Conservation (phyloP, 352 stramenopile species). For the Phytopythium aichiense region DNA sequence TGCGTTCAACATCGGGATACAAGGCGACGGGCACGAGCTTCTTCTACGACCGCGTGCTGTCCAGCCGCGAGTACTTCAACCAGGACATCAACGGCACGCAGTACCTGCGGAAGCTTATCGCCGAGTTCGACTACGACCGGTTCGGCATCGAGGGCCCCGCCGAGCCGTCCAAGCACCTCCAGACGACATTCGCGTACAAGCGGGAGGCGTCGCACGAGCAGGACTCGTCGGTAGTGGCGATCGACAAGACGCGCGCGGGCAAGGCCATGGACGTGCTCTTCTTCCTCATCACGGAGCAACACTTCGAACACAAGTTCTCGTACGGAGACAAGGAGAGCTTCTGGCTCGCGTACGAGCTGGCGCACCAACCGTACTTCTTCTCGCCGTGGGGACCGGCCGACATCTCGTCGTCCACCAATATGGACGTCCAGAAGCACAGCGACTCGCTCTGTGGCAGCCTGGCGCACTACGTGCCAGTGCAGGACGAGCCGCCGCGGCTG, state of each 20-base stretch:
- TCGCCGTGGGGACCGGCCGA: slow-evolving; percentile 36
- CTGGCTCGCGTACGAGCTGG: slow-evolving; percentile 36
- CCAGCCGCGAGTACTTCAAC: slow-evolving; percentile 32
- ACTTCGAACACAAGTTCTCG: slow-evolving; percentile 23
- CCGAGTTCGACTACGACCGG: slow-evolving; percentile 40
- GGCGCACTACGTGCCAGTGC: slow-evolving; percentile 27
- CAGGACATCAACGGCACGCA: slow-evolving; percentile 28
- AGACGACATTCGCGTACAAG: slow-evolving; percentile 37
- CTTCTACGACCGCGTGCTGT: slow-evolving; percentile 62
- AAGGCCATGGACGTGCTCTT: slow-evolving; percentile 25
- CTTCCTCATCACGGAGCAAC: slow-evolving; percentile 29
- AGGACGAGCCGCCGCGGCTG: slow-evolving; percentile 16
- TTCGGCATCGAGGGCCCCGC: slow-evolving; percentile 25
- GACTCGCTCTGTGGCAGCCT: slow-evolving; percentile 36
- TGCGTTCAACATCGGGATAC: slow-evolving; percentile 37
- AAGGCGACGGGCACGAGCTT: slow-evolving; percentile 42
- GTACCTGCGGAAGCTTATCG: slow-evolving; percentile 35
- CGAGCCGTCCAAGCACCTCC: slow-evolving; percentile 30
- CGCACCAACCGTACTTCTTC: slow-evolving; percentile 31
- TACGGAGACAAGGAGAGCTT: slow-evolving; percentile 43
- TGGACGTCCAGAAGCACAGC: slow-evolving; percentile 30
- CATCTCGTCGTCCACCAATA: slow-evolving; percentile 27
- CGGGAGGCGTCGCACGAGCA: slow-evolving; percentile 50
- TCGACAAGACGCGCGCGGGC: slow-evolving; percentile 23
- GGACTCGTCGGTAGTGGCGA: slow-evolving; percentile 51